Conservation (phyloP, 2,329 filamentous ascomycete genomes). For the Paramyrothecium sp. region DNA sequence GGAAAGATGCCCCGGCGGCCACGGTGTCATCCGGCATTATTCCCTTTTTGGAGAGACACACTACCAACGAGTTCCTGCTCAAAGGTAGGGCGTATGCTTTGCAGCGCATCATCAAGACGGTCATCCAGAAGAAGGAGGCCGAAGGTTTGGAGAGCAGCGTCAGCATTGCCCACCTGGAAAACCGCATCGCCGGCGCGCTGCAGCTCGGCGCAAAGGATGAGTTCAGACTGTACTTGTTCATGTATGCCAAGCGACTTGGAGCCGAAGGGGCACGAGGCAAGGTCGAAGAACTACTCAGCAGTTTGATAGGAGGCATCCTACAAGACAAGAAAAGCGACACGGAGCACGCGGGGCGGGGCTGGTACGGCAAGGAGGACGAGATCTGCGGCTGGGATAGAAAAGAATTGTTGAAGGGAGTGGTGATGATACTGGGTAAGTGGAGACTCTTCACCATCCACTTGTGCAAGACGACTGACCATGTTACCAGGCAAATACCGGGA, state of each 20-base stretch:
- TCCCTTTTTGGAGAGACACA: conserved; percentile 89
- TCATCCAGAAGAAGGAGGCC: conserved; percentile 86
- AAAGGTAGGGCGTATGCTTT: conserved; percentile 90
- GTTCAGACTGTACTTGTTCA: conserved; percentile 91
- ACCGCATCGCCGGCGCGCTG: conserved; percentile 84
- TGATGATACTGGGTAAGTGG: conserved; percentile 83
- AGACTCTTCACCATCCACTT: not conserved
- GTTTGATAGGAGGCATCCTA: conserved; percentile 71
- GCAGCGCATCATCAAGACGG: conserved; percentile 84
- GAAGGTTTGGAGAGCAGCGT: conserved; percentile 89
- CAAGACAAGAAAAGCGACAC: conserved; percentile 51
- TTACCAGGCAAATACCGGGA: conserved; percentile 85
- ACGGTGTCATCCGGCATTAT: conserved; percentile 87
- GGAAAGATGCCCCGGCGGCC: conserved; percentile 44
- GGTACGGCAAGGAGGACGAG: conserved; percentile 65
- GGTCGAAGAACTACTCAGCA: conserved; percentile 87
- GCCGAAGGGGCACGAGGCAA: conserved; percentile 85
- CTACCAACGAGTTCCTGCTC: conserved; percentile 86
- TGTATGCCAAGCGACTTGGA: conserved; percentile 95
- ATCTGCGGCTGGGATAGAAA: conserved; percentile 90
- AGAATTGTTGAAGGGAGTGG: conserved; percentile 84
- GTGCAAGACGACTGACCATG: conserved; percentile 26
- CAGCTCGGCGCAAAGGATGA: conserved; percentile 85
- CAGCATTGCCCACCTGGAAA: conserved; percentile 93
- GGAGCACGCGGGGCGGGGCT: conserved; percentile 50